Evolutionary conservation across 495 filamentous ascomycete genomes (phyloP).

Genomic region (Penicillium arizonense): DNA sequence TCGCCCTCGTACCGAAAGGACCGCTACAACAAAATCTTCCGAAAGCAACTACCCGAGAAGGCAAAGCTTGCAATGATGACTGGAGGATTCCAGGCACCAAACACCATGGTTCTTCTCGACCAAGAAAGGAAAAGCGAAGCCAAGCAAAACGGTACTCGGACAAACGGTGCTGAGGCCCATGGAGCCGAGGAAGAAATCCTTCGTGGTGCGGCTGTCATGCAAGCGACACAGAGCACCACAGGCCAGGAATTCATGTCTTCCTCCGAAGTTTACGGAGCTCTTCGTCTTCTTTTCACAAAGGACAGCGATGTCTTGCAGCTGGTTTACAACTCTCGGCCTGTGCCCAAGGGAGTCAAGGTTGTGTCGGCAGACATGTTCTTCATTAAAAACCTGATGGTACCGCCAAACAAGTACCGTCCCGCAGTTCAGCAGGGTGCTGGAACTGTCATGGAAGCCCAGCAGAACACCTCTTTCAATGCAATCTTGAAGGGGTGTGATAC

Average conservation of each 20-base stretch:
- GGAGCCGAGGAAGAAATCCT: conserved; percentile 71
- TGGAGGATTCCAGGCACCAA: conserved; percentile 63
- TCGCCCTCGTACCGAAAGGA: conserved; percentile 83
- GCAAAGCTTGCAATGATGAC: conserved; percentile 70
- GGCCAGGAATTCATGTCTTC: conserved; percentile 69
- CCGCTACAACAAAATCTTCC: conserved; percentile 86
- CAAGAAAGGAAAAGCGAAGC: conserved; percentile 33
- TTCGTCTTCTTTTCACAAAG: conserved; percentile 79
- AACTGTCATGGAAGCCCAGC: conserved; percentile 76
- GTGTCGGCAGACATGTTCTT: conserved; percentile 90
- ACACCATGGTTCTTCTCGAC: conserved; percentile 55
- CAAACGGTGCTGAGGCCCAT: conserved; percentile 36
- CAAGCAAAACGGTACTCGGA: conserved; percentile 31
- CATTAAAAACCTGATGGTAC: conserved; percentile 76
- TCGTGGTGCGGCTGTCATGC: conserved; percentile 38
- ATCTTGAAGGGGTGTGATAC: conserved; percentile 69
- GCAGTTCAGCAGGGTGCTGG: conserved; percentile 76
- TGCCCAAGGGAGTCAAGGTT: conserved; percentile 43
- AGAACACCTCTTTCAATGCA: conserved; percentile 80
- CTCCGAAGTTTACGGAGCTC: conserved; percentile 69
- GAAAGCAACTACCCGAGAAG: conserved; percentile 70
- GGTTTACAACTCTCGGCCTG: conserved; percentile 74
- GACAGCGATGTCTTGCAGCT: conserved; percentile 78
- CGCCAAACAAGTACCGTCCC: conserved; percentile 90
- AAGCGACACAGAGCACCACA: conserved; percentile 27